Conservation (phyloP, 2,329 filamentous ascomycete genomes). For the Leptosphaerulina australis region DNA sequence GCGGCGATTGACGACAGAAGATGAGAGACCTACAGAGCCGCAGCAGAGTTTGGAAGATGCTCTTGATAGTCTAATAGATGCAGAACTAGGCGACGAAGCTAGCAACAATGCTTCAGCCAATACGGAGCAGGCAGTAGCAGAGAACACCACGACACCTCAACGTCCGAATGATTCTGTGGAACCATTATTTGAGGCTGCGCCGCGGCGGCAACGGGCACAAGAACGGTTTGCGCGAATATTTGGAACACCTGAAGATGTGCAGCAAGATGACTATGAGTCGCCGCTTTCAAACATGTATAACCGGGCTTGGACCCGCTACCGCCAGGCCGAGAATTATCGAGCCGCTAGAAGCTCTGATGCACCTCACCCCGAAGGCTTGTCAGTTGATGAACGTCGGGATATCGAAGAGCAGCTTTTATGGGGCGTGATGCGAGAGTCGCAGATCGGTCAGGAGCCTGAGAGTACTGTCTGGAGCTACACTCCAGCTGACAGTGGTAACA, state of each 20-base stretch:
- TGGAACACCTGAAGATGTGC: conserved; percentile 55
- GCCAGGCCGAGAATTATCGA: conserved; percentile 48
- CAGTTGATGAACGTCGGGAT: conserved; percentile 35
- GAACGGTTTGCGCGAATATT: conserved; percentile 49
- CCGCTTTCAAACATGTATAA: conserved; percentile 57
- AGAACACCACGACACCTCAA: background rate
- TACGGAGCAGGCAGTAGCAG: conserved; percentile 1
- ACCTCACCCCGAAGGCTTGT: conserved; percentile 28
- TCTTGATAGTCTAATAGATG: conserved; percentile 43
- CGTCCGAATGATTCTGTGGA: conserved; percentile 3
- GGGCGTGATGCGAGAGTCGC: conserved; percentile 42
- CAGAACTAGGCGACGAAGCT: conserved; percentile 30
- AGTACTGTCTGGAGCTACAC: conserved; percentile 33
- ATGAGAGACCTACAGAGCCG: conserved; percentile 29
- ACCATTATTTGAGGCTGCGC: conserved; percentile 23
- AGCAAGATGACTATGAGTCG: conserved; percentile 56
- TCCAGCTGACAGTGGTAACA: conserved; percentile 2
- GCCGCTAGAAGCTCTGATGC: conserved; percentile 30
- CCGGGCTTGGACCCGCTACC: conserved; percentile 52
- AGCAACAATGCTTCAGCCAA: background rate
- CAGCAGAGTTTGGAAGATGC: conserved; percentile 44
- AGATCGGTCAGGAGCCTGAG: conserved; percentile 22
- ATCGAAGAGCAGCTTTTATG: conserved; percentile 43
- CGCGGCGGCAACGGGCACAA: conserved; percentile 30
- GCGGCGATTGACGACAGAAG: conserved; percentile 31